Conservation (phyloP, 306 rosid genomes). For the Hippophae tibetana region DNA sequence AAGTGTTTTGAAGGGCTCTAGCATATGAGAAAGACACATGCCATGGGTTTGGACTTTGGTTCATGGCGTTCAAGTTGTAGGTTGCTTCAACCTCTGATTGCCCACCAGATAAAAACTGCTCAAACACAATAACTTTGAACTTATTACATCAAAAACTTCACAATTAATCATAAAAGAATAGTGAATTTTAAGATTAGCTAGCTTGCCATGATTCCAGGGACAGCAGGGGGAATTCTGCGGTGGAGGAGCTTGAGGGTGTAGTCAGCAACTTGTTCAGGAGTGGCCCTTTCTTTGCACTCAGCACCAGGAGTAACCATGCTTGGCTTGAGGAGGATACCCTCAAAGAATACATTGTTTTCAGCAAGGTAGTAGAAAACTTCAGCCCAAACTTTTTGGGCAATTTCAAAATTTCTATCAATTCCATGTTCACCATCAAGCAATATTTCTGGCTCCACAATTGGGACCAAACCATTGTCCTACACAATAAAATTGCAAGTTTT, state of each 20-base stretch:
- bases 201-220: conserved; percentile 86
- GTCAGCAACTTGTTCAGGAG: conserved; percentile 57
- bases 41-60: conserved; percentile 69
- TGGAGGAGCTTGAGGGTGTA: conserved; percentile 79
- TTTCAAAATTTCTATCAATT: conserved; percentile 73
- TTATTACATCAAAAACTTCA: background rate
- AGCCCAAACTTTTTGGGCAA: conserved; percentile 74
- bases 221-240: conserved; percentile 75
- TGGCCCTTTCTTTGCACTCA: conserved; percentile 56
- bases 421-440: conserved; percentile 81
- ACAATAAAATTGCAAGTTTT: background rate
- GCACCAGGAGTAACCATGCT: conserved; percentile 96
- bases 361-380: conserved; percentile 88
- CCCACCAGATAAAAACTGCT: conserved; percentile 81
- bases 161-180: background rate
- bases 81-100: conserved; percentile 94
- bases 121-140: background rate
- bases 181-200: background rate
- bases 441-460: conserved; percentile 94
- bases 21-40: conserved; percentile 85
- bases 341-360: conserved; percentile 67
- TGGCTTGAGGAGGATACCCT: conserved; percentile 91
- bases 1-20: conserved; percentile 81
- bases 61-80: conserved; percentile 71
- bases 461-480: conserved; percentile 63